A percentile compares a stretch with the other conserved stretches of the same genome.
Conservation (phyloP, 1,139 yeast species). For the Debaryomyces robertsiae region DNA sequence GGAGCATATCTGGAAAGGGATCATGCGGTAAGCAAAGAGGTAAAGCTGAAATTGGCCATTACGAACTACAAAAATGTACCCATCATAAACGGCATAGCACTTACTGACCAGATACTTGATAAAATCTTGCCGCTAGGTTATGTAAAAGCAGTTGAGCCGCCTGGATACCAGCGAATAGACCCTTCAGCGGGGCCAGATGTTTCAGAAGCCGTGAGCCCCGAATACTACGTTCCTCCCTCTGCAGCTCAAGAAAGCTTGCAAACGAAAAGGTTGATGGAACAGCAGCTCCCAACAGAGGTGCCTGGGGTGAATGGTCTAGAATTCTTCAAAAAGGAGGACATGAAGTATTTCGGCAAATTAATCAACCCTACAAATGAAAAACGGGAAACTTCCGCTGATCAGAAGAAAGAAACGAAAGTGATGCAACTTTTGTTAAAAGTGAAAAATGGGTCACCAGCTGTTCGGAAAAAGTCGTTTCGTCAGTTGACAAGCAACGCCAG, state of each 20-base stretch:
- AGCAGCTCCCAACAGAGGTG: constrained; percentile 51
- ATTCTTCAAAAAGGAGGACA: constrained; percentile 71
- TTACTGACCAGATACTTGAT: constrained; percentile 54
- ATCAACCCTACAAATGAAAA: constrained; percentile 38
- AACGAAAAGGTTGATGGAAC: constrained; percentile 28
- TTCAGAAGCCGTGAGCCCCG: constrained; percentile 26
- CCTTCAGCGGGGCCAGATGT: constrained; percentile 28
- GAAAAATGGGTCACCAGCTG: constrained; percentile 74
- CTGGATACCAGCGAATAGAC: constrained; percentile 39
- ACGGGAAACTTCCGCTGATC: constrained; percentile 50
- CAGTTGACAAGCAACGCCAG: constrained; percentile 65
- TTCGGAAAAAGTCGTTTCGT: constrained; percentile 72
- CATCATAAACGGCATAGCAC: constrained; percentile 45
- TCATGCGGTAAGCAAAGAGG: constrained; percentile 3
- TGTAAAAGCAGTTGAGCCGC: constrained; percentile 49
- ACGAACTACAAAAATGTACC: constrained; percentile 34
- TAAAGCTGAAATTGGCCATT: background rate
- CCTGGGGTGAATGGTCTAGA: constrained; percentile 63
- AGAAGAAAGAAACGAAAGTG: constrained; percentile 58
- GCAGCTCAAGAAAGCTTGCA: constrained; percentile 19
- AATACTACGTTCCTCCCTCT: constrained; percentile 30
- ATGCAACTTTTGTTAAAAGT: constrained; percentile 66
- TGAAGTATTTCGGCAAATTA: constrained; percentile 69
- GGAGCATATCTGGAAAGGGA: too few species aligned
- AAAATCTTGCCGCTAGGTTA: constrained; percentile 60